Evolutionary conservation across 2,329 filamentous ascomycete genomes (phyloP).

Genomic region (Endocalyx cinctus): DNA sequence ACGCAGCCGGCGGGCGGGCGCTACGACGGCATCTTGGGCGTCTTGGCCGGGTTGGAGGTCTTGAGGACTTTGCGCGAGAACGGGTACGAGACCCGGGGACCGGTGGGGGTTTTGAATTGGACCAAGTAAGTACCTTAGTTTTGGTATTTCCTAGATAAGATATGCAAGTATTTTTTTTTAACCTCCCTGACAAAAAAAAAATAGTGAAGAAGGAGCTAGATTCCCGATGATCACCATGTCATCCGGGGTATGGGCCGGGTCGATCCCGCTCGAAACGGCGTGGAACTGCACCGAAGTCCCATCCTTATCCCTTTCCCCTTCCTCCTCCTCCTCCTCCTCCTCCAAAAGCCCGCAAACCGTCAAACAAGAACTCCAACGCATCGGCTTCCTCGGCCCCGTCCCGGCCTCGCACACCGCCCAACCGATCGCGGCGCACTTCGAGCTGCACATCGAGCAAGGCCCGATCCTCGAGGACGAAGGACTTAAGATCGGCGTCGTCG

Average conservation of each 20-base stretch:
- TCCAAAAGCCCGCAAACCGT: neutral
- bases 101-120: neutral
- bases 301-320: too few relatives aligned
- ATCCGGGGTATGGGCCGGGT: neutral
- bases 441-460: neutral
- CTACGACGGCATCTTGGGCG: neutral
- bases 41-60: neutral
- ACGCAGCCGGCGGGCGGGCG: too few relatives aligned
- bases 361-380: neutral
- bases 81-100: neutral
- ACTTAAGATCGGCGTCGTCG: neutral
- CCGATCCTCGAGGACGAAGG: neutral
- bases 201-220: neutral
- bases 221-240: neutral
- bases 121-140: too few relatives aligned
- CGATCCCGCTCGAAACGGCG: neutral
- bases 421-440: neutral
- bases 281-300: neutral
- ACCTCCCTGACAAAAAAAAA: too few relatives aligned
- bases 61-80: neutral
- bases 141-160: too few relatives aligned
- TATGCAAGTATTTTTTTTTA: too few relatives aligned
- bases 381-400: neutral
- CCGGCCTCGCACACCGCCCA: neutral
- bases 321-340: too few relatives aligned